These are phyloP conservation scores for Xylariaceae sp. DNA, from an alignment of 2,329 filamentous ascomycete species.

Conservation along the genomic window DNA sequence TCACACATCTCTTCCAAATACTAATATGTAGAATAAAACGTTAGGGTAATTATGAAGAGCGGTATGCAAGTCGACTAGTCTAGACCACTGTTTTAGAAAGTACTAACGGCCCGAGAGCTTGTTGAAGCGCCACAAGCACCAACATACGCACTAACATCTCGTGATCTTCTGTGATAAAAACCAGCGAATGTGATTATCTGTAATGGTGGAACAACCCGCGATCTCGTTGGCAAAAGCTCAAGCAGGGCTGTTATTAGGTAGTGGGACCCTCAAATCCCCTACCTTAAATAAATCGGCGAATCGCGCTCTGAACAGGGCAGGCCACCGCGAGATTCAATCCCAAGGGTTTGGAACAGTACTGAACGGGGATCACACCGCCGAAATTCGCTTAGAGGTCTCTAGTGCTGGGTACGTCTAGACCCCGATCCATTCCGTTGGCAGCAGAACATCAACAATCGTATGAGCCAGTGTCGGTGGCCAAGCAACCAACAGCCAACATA, in stretches of 20 bases:
- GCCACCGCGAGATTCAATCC: not conserved
- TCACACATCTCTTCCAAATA: not conserved
- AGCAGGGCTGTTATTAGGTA: not conserved
- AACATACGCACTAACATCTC: slow-evolving; percentile 3
- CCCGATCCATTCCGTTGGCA: not conserved
- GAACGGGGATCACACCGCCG: not conserved
- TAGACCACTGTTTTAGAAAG: not conserved
- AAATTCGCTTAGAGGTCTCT: too few species aligned
- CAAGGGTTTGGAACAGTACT: slow-evolving; percentile 8
- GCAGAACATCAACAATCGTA: not conserved
- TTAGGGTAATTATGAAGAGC: not conserved
- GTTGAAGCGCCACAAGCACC: not conserved
- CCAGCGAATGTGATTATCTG: not conserved
- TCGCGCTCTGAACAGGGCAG: not conserved
- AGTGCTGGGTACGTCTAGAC: too few species aligned
- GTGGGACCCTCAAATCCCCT: not conserved
- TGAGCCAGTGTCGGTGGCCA: not conserved
- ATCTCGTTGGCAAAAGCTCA: not conserved
- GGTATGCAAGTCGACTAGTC: not conserved
- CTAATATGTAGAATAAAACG: not conserved
- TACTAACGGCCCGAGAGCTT: not conserved
- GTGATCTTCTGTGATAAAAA: not conserved
- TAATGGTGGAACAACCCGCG: not conserved
- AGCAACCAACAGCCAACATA: slow-evolving; percentile 15
- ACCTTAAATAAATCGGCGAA: not conserved